Evolutionary conservation across 257 asterid genomes (phyloP).

Genomic region (Fraxinus cuspidata): DNA sequence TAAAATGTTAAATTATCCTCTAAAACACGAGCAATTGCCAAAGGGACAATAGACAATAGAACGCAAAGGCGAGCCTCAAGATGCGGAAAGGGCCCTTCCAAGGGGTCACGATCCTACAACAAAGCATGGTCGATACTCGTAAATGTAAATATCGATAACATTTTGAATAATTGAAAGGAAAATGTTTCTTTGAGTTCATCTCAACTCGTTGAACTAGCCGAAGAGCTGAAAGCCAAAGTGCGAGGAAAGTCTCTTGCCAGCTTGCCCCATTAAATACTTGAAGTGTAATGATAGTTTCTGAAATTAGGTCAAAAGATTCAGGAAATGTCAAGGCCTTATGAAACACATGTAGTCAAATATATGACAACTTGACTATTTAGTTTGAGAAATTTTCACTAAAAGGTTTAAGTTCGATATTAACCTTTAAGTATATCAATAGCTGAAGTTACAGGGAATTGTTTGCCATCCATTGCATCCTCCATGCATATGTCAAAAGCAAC

Average conservation of each 20-base stretch:
- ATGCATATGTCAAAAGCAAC: conserved; percentile 26
- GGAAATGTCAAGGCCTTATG: not conserved
- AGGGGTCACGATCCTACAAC: conserved; percentile 23
- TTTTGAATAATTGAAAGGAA: not conserved
- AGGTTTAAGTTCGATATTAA: not conserved
- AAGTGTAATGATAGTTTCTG: conserved; percentile 18
- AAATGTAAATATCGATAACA: not conserved
- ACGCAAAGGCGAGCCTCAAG: conserved; percentile 23
- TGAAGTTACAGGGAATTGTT: conserved; percentile 21
- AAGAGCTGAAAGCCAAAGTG: conserved; percentile 26
- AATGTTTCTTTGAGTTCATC: not conserved
- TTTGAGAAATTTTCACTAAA: not conserved
- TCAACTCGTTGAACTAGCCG: conserved; percentile 33
- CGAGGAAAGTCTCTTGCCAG: conserved; percentile 28
- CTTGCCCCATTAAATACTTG: conserved; percentile 22
- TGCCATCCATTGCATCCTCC: conserved; percentile 28
- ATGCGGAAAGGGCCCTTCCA: conserved; percentile 27
- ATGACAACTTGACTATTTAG: not conserved
- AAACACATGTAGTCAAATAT: not conserved
- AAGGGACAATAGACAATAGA: conserved; percentile 20
- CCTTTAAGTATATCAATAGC: conserved; percentile 25
- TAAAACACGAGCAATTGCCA: conserved; percentile 22
- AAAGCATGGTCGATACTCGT: not conserved
- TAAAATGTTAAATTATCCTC: not conserved
- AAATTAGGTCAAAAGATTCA: not conserved